phyloP scores from a whole-genome alignment of 164 flowering plant genomes.

The Pachysandra terminalis region DNA sequence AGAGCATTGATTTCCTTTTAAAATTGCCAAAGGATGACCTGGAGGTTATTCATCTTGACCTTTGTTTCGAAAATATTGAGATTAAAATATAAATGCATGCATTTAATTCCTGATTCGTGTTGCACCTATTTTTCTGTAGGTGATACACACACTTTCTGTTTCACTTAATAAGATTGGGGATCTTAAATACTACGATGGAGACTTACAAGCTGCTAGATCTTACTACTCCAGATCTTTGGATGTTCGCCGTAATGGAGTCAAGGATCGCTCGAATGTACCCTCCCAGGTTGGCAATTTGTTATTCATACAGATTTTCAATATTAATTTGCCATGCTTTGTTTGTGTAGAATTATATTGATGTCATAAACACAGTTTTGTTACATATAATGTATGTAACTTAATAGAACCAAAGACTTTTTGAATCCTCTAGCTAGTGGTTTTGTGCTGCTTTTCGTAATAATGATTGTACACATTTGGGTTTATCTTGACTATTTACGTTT shows the following conservation, averaged over 20 bases:
- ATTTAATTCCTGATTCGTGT: constrained; percentile 5
- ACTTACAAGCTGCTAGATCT: constrained; percentile 65
- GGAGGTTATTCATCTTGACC: constrained; percentile 57
- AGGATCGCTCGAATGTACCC: constrained; percentile 39
- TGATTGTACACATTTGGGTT: too few relatives aligned
- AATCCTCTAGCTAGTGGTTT: too few relatives aligned
- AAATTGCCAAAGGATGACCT: constrained; percentile 61
- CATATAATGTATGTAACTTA: too few relatives aligned
- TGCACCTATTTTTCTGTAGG: constrained; percentile 36
- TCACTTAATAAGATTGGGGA: constrained; percentile 98
- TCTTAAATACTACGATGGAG: constrained; percentile 85
- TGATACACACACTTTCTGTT: constrained; percentile 88
- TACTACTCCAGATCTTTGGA: constrained; percentile 70
- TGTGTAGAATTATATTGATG: not conserved
- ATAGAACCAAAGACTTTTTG: too few relatives aligned
- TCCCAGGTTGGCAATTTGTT: constrained; percentile 60
- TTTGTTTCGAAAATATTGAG: not conserved
- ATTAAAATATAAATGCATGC: not conserved
- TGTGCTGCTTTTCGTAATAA: too few relatives aligned
- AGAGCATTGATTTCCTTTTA: constrained; percentile 76
- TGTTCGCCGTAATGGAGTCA: constrained; percentile 78
- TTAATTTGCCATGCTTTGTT: not conserved
- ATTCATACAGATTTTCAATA: not conserved
- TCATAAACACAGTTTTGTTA: too few relatives aligned
- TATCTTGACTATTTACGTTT: too few relatives aligned